Conservation (phyloP, 352 stramenopile species). For the Phytophthora pistaciae region DNA sequence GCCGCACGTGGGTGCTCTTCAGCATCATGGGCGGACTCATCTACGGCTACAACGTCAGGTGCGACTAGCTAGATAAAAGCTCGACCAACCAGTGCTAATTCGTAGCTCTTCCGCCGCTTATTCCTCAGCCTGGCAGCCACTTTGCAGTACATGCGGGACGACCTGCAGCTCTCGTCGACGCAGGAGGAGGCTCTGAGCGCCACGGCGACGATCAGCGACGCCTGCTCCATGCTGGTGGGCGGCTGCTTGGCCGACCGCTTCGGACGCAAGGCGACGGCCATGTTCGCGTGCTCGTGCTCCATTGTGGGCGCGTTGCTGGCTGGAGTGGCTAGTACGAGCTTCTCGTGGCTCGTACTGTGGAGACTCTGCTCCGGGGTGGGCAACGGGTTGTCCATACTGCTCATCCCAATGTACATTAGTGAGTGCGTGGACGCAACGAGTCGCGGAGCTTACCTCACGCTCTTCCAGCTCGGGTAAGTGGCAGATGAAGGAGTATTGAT, state of each 20-base stretch:
- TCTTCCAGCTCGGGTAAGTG: constrained; percentile 83
- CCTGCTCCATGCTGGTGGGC: constrained; percentile 81
- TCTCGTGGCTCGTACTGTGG: constrained; percentile 73
- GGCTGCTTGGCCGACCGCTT: constrained; percentile 77
- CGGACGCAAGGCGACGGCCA: constrained; percentile 73
- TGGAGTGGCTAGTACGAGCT: constrained; percentile 63
- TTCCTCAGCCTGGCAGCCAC: constrained; percentile 64
- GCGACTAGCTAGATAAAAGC: neutral
- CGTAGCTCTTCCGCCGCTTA: neutral
- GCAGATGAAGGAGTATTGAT: no score
- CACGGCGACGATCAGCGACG: constrained; percentile 83
- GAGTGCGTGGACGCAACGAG: constrained; percentile 76
- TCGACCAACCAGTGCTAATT: neutral
- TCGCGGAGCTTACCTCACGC: constrained; percentile 74
- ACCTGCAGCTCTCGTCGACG: constrained; percentile 67
- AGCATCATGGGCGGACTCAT: constrained; percentile 87
- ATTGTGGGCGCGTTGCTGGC: constrained; percentile 70
- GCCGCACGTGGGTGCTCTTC: constrained; percentile 80
- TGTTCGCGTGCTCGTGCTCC: constrained; percentile 78
- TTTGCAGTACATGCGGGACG: constrained; percentile 85
- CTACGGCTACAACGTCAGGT: constrained; percentile 90
- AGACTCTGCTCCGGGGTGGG: constrained; percentile 77
- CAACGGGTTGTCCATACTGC: constrained; percentile 86
- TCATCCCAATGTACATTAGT: constrained; percentile 92
- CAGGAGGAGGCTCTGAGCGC: constrained; percentile 84